Evolutionary conservation across 208 protist genomes (phyloP).

Genomic region (Jaenimonas drosophilae): DNA sequence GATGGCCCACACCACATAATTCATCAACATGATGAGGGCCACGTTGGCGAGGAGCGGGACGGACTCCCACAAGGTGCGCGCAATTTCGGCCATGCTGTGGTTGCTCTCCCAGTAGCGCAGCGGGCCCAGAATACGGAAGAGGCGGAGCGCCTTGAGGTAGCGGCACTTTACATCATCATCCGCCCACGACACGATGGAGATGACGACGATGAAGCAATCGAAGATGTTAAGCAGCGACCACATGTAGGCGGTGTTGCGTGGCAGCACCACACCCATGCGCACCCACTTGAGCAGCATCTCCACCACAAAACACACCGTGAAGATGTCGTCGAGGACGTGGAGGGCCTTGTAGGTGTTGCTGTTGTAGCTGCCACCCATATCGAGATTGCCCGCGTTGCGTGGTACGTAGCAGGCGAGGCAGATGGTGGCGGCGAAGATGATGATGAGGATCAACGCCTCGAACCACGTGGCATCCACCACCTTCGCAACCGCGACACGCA

Average conservation of each 20-base stretch:
- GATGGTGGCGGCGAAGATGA: constrained; percentile 67
- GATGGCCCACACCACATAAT: constrained; percentile 91
- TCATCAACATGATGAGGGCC: constrained; percentile 75
- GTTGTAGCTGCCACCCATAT: constrained; percentile 51
- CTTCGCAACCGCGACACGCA: constrained; percentile 27
- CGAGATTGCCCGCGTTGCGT: constrained; percentile 24
- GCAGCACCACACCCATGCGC: constrained; percentile 75
- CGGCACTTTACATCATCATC: constrained; percentile 26
- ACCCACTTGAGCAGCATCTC: constrained; percentile 89
- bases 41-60: constrained; percentile 80
- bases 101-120: constrained; percentile 52
- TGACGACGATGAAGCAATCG: constrained; percentile 81
- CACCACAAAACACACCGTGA: constrained; percentile 67
- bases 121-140: constrained; percentile 72
- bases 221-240: constrained; percentile 86
- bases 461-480: constrained; percentile 59
- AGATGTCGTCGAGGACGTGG: constrained; percentile 76
- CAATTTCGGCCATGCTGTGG: constrained; percentile 45
- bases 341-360: constrained; percentile 65
- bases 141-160: constrained; percentile 78
- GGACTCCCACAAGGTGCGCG: constrained; percentile 59
- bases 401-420: constrained; percentile 68
- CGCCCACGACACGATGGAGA: constrained; percentile 67
- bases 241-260: constrained; percentile 68
- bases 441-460: constrained; percentile 42